Evolutionary conservation across 116 monocot genomes (phyloP), one percentile per base, ranked within the genome.

Genomic region (Papilionanthe hybrid): DNA sequence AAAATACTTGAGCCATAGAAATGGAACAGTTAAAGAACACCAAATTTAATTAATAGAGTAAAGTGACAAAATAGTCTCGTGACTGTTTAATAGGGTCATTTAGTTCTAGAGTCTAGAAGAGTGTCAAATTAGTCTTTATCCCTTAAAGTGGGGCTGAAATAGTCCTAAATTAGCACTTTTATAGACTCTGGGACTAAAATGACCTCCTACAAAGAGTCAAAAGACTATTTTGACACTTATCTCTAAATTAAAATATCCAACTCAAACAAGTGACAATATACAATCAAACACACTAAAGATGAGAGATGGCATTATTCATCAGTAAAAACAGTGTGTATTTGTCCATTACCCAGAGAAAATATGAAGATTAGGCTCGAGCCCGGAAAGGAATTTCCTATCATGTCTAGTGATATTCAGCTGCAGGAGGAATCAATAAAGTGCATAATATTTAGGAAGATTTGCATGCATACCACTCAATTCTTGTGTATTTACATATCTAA

Each of bases 311-410:
- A 72, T 74, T 43, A 22, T 72, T 78, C 44, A 78, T 56, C 45
- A 23, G 28, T 32, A 7, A 42, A 72, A 72, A 71, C 65, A 42
- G 32, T 44, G 48, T 42, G 60, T 9, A 75, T 58, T 32, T 27
- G 27, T 15, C 25, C n/a, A 55, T 81, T 82, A 87, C 87, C 87
- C 76, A 43, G 58, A 65, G n/a, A 84, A 29, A 45, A 23, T 81
- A 77, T 79, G 60, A 55, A 28, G 23, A 9, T 18, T 19, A 79
- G 42, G 68, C 9, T 84, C 76, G 5, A 82, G 84, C 49, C 87
- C 84, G 79, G 84, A 87, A 8, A 84, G 25, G 20, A 72, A 18
- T 42, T 79, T 84, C 77, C 82, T 84, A 65, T 82, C 84, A 30
- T 80, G 72, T 48, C 15, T 32, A 66, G 76, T 55, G 50, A 87